phyloP scores from a whole-genome alignment of 805 yeast species.

The Metschnikowia peoriensis region DNA sequence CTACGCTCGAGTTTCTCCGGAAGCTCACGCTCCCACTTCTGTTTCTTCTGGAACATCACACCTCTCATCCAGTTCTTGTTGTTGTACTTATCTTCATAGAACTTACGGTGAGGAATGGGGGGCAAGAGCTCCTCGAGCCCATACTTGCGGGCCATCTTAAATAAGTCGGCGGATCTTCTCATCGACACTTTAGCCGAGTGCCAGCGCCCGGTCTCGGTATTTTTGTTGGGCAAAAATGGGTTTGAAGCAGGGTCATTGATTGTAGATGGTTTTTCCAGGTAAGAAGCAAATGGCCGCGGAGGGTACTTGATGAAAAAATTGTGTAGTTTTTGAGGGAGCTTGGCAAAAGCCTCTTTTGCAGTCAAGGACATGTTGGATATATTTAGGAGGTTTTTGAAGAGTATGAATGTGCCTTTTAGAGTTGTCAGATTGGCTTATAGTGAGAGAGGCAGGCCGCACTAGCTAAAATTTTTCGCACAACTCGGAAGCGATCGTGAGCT shows the following conservation, averaged over 20 bases:
- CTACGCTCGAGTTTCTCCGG: slow-evolving; percentile 59
- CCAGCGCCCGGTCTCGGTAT: slow-evolving; percentile 74
- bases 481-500: background rate
- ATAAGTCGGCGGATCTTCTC: slow-evolving; percentile 79
- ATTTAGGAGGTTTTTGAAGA: background rate
- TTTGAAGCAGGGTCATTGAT: slow-evolving; percentile 71
- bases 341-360: slow-evolving; percentile 47
- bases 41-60: slow-evolving; percentile 74
- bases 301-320: slow-evolving; percentile 80
- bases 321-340: slow-evolving; percentile 68
- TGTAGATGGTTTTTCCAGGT: slow-evolving; percentile 61
- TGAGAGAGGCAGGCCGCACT: background rate
- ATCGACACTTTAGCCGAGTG: slow-evolving; percentile 77
- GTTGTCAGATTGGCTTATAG: background rate
- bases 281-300: slow-evolving; percentile 72
- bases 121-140: slow-evolving; percentile 84
- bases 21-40: slow-evolving; percentile 70
- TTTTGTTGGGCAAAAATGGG: slow-evolving; percentile 84
- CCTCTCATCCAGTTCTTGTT: slow-evolving; percentile 73
- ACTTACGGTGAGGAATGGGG: slow-evolving; percentile 58
- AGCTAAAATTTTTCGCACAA: slow-evolving; percentile 16
- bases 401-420: background rate
- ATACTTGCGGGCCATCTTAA: slow-evolving; percentile 74
- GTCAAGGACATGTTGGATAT: slow-evolving; percentile 24
- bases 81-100: slow-evolving; percentile 75